These are phyloP conservation scores for Ophiostoma sp. DNA, from an alignment of 2,329 filamentous ascomycete genomes.

Conservation along the genomic window DNA sequence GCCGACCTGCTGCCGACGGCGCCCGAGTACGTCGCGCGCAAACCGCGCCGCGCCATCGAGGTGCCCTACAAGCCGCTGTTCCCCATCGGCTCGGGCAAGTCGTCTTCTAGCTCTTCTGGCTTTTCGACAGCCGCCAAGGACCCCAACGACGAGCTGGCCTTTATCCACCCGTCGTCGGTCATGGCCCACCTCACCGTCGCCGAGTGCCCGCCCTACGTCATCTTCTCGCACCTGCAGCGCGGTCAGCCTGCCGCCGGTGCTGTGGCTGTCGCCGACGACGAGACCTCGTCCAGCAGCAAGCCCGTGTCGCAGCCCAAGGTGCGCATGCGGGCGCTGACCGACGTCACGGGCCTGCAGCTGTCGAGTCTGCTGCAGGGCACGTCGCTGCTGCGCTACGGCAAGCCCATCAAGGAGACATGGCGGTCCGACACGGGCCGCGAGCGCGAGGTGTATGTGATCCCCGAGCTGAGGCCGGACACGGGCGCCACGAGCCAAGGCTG, in stretches of 20 bases:
- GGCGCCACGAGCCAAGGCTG: conserved; percentile 64
- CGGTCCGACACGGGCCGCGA: conserved; percentile 38
- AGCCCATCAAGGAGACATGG: conserved; percentile 80
- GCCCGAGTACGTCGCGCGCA: conserved; percentile 51
- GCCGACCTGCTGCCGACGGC: conserved; percentile 76
- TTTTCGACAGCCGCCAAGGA: conserved; percentile 33
- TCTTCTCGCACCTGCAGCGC: conserved; percentile 82
- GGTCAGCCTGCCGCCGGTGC: conserved; percentile 36
- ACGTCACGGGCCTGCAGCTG: conserved; percentile 70
- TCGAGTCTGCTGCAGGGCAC: conserved; percentile 77
- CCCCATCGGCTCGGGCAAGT: conserved; percentile 47
- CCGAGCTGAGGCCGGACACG: conserved; percentile 66
- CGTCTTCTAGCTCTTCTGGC: too few species aligned
- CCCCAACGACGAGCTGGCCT: conserved; percentile 62
- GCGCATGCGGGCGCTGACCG: conserved; percentile 81
- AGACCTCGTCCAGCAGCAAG: neutral
- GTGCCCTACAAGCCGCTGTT: conserved; percentile 86
- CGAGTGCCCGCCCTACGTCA: conserved; percentile 79
- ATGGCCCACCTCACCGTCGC: conserved; percentile 63
- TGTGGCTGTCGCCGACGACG: neutral
- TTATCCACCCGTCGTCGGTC: conserved; percentile 79
- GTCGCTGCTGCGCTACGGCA: conserved; percentile 75
- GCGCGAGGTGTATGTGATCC: conserved; percentile 78
- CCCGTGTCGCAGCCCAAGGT: conserved; percentile 58
- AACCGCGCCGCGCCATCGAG: conserved; percentile 80